phyloP scores from a whole-genome alignment of 169 alveolate species.

The Perkinsus olseni region DNA sequence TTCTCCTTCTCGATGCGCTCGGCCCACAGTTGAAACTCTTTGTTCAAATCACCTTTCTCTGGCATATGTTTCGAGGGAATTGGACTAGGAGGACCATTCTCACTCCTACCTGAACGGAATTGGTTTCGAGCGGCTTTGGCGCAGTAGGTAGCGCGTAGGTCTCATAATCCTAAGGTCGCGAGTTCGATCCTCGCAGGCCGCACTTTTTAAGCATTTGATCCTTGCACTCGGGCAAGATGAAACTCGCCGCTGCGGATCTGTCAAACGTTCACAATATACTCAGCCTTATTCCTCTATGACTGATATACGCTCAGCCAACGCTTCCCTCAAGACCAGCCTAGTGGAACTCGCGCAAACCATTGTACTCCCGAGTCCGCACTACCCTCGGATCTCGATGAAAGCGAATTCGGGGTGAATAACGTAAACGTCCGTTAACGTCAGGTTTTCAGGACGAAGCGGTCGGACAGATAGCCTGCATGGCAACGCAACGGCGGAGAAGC shows the following conservation, averaged over 20 bases:
- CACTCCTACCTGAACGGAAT: not conserved
- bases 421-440: too few species aligned
- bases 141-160: not conserved
- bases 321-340: not conserved
- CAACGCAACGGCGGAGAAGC: not conserved
- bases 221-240: not conserved
- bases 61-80: not conserved
- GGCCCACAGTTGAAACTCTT: not conserved
- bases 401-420: too few species aligned
- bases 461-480: not conserved
- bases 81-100: not conserved
- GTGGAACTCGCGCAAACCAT: not conserved
- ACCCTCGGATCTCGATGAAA: too few species aligned
- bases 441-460: not conserved
- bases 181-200: not conserved
- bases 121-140: not conserved
- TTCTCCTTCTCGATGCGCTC: not conserved
- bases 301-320: not conserved
- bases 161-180: not conserved
- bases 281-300: not conserved
- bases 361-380: not conserved
- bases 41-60: not conserved
- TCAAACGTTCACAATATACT: not conserved
- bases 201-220: not conserved
- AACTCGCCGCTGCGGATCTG: not conserved